These are phyloP conservation scores for Fusarium sp. DNA, from an alignment of 2,329 filamentous ascomycete genomes.

Conservation along the genomic window DNA sequence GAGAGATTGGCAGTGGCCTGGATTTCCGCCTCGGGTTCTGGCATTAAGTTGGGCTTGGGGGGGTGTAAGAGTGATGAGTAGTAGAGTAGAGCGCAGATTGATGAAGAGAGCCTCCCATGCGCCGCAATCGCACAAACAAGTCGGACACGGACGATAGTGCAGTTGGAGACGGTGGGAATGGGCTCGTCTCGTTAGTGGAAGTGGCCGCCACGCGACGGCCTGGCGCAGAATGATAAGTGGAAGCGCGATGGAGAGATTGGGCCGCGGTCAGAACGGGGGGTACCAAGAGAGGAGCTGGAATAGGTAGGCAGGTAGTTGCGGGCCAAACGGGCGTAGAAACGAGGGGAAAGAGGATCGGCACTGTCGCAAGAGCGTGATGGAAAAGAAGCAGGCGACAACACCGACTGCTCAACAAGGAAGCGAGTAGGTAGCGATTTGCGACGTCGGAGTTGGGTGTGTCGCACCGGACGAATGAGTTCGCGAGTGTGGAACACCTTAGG, in stretches of 20 bases:
- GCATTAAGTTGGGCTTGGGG: slow-evolving; percentile 54
- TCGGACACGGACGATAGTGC: slow-evolving; percentile 32
- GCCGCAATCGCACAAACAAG: slow-evolving; percentile 37
- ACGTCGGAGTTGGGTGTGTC: slow-evolving; percentile 44
- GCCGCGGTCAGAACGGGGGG: slow-evolving; percentile 26
- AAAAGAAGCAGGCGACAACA: slow-evolving; percentile 5
- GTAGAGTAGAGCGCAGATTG: slow-evolving; percentile 27
- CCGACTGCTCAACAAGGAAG: slow-evolving; percentile 27
- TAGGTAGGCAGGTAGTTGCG: slow-evolving; percentile 3
- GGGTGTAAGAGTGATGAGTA: slow-evolving; percentile 28
- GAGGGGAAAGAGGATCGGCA: slow-evolving; percentile 16
- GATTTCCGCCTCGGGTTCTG: slow-evolving; percentile 57
- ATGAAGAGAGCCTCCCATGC: slow-evolving; percentile 27
- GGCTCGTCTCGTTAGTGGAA: slow-evolving; percentile 40
- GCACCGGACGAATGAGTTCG: slow-evolving; percentile 34
- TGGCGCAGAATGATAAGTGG: slow-evolving; percentile 31
- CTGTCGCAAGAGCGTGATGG: slow-evolving; percentile 26
- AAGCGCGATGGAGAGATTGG: slow-evolving; percentile 24
- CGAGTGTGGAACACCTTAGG: slow-evolving; percentile 26
- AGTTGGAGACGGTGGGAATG: slow-evolving; percentile 30
- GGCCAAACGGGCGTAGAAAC: slow-evolving; percentile 15
- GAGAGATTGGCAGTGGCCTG: slow-evolving; percentile 66
- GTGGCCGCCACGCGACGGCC: slow-evolving; percentile 35
- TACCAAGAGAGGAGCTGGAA: slow-evolving; percentile 23
- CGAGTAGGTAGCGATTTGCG: slow-evolving; percentile 35